Evolutionary conservation across 805 yeast species (phyloP), one percentile per base, ranked within the genome.

Genomic region (Barnettozyma pratensis): DNA sequence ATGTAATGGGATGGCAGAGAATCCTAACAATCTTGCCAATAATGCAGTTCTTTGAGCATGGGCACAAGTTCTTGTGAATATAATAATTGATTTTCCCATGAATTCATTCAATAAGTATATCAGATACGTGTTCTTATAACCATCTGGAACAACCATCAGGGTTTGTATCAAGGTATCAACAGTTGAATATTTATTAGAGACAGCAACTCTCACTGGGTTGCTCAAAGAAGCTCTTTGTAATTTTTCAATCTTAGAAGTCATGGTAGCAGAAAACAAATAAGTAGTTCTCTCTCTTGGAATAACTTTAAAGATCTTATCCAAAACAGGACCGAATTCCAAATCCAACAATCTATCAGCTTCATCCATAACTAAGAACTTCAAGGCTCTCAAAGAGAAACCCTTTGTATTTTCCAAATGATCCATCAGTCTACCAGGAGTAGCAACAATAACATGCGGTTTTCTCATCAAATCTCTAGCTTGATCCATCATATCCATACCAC

Each of bases 401-500:
- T 87, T 87, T 19, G 97, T 92, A 57, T 87, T 81, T 61, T 91
- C 96, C 61, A 92, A 71, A 72, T 92, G 99, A 66, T 92, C 99
- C 79, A 92, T 81, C 51, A 91, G 72, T 66, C 96, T 75, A 45
- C 96, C 96, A 0, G 99, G 98, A 0, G 99, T 94, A 25, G 98
- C 98, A 52, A 92, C 96, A 48, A 92, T 78, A 41, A 92, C 79
- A 63, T 92, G 99, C 4, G 99, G 99, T 60, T 88, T 90, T 57
- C 94, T 79, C 85, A 88, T 86, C 59, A 92, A 74, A 54, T 94
- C 97, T 52, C 96, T 77, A 0, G 97, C 94, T 68, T 92, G 99
- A 57, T 90, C 96, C 94, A 94, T 89, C 87, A 87, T 86, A 64
- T 89, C 96, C 92, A 94, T 91, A 53, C 99, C 99, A 58, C 99